Base-by-base conservation (phyloP, 192 early-diverging fungal genomes). In the Mortierella hygrophila region DNA sequence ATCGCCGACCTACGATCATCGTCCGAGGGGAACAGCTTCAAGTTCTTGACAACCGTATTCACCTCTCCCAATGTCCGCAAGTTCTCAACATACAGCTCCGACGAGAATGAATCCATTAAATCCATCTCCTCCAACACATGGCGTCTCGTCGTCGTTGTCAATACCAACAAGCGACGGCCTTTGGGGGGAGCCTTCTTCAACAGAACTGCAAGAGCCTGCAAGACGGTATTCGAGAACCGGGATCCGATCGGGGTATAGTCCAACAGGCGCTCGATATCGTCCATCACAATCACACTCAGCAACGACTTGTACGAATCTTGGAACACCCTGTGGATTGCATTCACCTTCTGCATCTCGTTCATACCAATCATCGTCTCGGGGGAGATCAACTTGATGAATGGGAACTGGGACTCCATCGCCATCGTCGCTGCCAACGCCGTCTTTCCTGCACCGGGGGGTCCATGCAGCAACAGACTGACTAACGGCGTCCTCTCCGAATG, bases 291-390 rank as follows among this genome's bases (percentile, higher is more conserved):
- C 29, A 97, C 92, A 89, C 97, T 98, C 70, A 97, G 82, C 23
- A 97, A 97, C 4, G 97, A 98, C 83, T 97, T 97, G 92, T 99
- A 98, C 6, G 98, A 96, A 89, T 99, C 98, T 83, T 95, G 95
- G 87, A 99, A 99, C n/a, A 93, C 92, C 80, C 97, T 97, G 91
- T 94, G 97, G 85, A 99, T 98, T 9, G 93, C 89, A 65, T 91
- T 92, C 78, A 98, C 95, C 78, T 97, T 97, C 49, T 97, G 94
- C 40, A 90, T 79, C 82, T 99, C 98, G 0, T 90, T 91, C 82
- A 94, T 96, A 29, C 98, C 98, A 82, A 99, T 94, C 97, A 99
- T 98, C 29, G 91, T 91, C 79, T 99, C 98, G 16, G 98, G 98
- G 0, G 98, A 98, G 57, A 99, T 96, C 47, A 99, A 89, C 89